Conservation (phyloP, 2,329 filamentous ascomycete genomes). For the Penicillium sp. region DNA sequence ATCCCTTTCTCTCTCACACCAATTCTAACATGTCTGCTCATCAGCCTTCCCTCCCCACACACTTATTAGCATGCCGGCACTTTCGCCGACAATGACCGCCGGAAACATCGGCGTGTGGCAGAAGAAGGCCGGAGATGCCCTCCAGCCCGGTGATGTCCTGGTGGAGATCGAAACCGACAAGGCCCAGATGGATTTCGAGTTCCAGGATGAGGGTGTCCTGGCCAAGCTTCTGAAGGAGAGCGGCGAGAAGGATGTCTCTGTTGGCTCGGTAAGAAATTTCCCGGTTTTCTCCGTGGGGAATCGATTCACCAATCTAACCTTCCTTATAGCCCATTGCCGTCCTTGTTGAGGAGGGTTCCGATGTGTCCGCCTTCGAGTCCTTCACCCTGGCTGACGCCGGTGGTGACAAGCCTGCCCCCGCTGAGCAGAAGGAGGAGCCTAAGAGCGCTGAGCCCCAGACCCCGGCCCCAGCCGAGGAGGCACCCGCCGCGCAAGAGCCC, state of each 20-base stretch:
- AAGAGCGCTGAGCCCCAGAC: slow-evolving; percentile 44
- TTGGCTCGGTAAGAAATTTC: slow-evolving; percentile 77
- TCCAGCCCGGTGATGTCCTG: slow-evolving; percentile 88
- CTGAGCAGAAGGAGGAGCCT: slow-evolving; percentile 62
- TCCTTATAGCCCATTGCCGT: slow-evolving; percentile 80
- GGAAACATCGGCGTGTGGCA: slow-evolving; percentile 98
- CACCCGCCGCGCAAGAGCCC: slow-evolving; percentile 59
- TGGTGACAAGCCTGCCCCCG: slow-evolving; percentile 67
- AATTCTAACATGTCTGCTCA: slow-evolving; percentile 22
- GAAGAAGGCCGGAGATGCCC: slow-evolving; percentile 87
- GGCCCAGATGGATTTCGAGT: slow-evolving; percentile 99
- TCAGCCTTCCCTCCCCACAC: slow-evolving; percentile 91
- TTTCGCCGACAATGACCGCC: slow-evolving; percentile 95
- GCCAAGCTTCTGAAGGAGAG: slow-evolving; percentile 91
- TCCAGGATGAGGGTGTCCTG: slow-evolving; percentile 94
- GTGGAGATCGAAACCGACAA: slow-evolving; percentile 99
- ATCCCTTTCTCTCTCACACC: slow-evolving; percentile 1
- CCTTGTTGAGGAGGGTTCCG: slow-evolving; percentile 85
- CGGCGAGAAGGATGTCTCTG: slow-evolving; percentile 88
- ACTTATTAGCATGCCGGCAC: slow-evolving; percentile 93
- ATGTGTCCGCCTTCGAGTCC: slow-evolving; percentile 81
- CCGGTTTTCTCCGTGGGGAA: slow-evolving; percentile 15
- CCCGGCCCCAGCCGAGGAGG: slow-evolving; percentile 61
- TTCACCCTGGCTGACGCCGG: slow-evolving; percentile 90
- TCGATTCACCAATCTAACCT: slow-evolving; percentile 11